Conservation (phyloP, 495 filamentous ascomycete species). For the Trichoderma orchidacearum region DNA sequence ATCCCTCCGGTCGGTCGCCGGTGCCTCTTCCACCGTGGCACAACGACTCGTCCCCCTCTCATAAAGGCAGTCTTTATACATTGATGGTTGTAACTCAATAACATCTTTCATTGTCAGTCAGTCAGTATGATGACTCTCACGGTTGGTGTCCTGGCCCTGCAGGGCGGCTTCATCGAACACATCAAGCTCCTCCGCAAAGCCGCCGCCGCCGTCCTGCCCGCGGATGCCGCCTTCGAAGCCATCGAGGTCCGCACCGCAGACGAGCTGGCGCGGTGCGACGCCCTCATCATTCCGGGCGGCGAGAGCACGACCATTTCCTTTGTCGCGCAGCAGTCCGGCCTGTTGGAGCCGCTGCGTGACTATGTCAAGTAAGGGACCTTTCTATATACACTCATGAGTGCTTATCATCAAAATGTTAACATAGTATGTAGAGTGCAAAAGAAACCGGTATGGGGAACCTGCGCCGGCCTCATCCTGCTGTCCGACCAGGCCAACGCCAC, state of each 20-base stretch:
- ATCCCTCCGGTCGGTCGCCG: too few relatives aligned
- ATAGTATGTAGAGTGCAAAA: constrained; percentile 33
- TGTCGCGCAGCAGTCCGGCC: constrained; percentile 62
- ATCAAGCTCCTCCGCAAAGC: constrained; percentile 62
- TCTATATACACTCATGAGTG: neutral
- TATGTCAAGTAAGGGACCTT: constrained; percentile 72
- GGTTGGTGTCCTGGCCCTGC: constrained; percentile 78
- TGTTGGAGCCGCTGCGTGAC: constrained; percentile 74
- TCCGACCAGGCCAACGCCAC: constrained; percentile 77
- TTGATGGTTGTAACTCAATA: too few relatives aligned
- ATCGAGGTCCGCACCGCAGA: constrained; percentile 65
- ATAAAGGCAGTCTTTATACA: too few relatives aligned
- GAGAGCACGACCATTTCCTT: constrained; percentile 91
- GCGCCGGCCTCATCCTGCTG: constrained; percentile 85
- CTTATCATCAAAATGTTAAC: constrained; percentile 8
- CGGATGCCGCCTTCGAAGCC: constrained; percentile 33
- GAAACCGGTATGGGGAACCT: constrained; percentile 92
- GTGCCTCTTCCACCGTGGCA: too few relatives aligned
- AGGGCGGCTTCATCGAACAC: constrained; percentile 90
- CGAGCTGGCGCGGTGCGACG: constrained; percentile 62
- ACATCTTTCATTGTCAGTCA: too few relatives aligned
- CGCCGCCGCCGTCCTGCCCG: constrained; percentile 14
- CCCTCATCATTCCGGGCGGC: constrained; percentile 81
- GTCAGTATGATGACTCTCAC: constrained; percentile 32
- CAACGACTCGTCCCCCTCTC: too few relatives aligned